Evolutionary conservation across 2,329 filamentous ascomycete genomes (phyloP), one percentile per base, ranked within the genome.

Genomic region (Diplodia mutila): DNA sequence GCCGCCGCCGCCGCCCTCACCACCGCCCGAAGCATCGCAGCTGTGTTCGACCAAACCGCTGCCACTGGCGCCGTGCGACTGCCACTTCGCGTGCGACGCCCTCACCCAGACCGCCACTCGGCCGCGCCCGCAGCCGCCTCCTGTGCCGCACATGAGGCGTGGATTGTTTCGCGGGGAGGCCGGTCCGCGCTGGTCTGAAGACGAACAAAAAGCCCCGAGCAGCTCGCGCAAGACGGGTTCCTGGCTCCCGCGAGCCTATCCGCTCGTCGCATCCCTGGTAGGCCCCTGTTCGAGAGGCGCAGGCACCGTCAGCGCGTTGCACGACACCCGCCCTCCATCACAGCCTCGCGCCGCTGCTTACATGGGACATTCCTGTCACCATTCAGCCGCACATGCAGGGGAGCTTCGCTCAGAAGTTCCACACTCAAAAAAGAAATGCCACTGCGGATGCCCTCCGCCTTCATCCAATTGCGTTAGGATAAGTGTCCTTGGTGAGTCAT

Each of bases 331-430:
- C 46, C 59, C 59, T 37, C 59, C 59, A 51, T 25, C 29, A 63
- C 59, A 51, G 59, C 57, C 57, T 61, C 39, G 57, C 39, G 57
- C 25, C 57, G 42, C 25, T 61, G 57, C 59, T 63, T 32, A 63
- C 59, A 63, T 63, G 59, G 59, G 59, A 63, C 34, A 51, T 63
- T 63, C 59, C 59, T 51, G 59, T 34, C 46, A 37, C 25, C 49
- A 12, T 51, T 65, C 61, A 65, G 61, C 49, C 61, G 61, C 61
- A 65, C 11, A 65, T 54, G 49, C 61, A 65, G 49, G 49, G 49
- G 48, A 42, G 59, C 42, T 29, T 32, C 46, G 18, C 9, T 42
- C 16, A 37, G 53, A n/a, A n/a, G 53, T 27, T 34, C n/a, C 29
- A 27, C 29, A 3, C 53, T 55, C 34, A 21, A 54, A 37, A n/a